Base-by-base conservation (phyloP, 2,329 filamentous ascomycete genomes). In the Aspergillus calidoustus region DNA sequence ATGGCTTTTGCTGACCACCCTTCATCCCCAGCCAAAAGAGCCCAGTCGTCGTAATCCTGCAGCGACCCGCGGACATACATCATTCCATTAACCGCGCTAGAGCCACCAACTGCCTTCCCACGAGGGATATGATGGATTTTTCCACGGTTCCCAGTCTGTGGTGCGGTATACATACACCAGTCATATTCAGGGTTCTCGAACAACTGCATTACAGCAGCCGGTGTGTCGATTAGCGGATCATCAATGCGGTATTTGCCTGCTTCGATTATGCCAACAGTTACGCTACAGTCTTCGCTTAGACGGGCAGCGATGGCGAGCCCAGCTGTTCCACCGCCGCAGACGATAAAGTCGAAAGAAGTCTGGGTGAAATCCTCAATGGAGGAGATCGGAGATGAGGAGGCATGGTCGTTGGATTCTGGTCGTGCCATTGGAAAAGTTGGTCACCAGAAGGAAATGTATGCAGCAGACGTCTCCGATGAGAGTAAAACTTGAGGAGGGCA, bases 271-370 rank as follows among this genome's bases (percentile, higher is more conserved):
- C 76, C 77, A 17, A 86, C 75, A 3, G 71, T 71, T 59, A 80
- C 61, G 52, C 71, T 61, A 34, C 77, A 64, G 52, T 81, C 69
- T 59, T 83, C 80, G 2, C 78, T 79, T 1, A 86, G 58, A 19
- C 68, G 68, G 1, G 66, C 63, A 7, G 68, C 68, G 17, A 86
- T 73, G 0, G 73, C 76, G 11, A 85, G 72, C 2, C 84, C 84
- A 4, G 82, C 82, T 1, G 82, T 85, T 6, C 84, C 84, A 28
- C 84, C 84, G 41, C 84, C 84, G 41, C 84, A 72, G 59, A 86
- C 70, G 50, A 85, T 59, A 41, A 65, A 69, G 59, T 69, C 68
- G 46, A 69, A 69, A n/a, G 51, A 17, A 17, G 44, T 56, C 15
- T 30, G 30, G 19, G 30, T 38, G 30, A 57, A 57, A 17, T 57